Evolutionary conservation across 2,329 filamentous ascomycete species (phyloP).

Genomic region (Aspergillus fischeri): DNA sequence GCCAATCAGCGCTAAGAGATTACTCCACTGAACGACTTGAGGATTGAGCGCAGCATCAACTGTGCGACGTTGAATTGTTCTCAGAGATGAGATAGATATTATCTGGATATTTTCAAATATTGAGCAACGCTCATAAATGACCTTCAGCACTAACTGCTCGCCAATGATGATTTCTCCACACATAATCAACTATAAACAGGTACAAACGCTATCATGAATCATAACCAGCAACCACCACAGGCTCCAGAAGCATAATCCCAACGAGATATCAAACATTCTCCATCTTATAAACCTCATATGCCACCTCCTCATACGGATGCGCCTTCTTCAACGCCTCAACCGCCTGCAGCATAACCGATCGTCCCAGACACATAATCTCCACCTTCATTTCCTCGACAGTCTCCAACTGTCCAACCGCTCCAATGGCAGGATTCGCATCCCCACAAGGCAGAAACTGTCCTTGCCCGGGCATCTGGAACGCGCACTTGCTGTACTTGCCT

Average conservation of each 20-base stretch:
- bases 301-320: conserved; percentile 46
- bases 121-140: background rate
- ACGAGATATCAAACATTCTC: conserved; percentile 34
- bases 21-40: conserved; percentile 19
- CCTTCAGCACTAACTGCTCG: background rate
- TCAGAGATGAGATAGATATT: background rate
- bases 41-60: background rate
- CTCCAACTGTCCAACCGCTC: conserved; percentile 36
- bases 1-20: conserved; percentile 35
- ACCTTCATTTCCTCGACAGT: conserved; percentile 41
- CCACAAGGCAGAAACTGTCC: conserved; percentile 41
- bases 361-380: conserved; percentile 42
- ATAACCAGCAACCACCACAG: background rate
- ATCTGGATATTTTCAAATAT: background rate
- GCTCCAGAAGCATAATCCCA: background rate
- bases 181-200: background rate
- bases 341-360: conserved; percentile 33
- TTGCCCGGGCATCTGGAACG: conserved; percentile 38
- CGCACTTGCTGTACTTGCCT: conserved; percentile 38
- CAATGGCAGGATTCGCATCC: conserved; percentile 40
- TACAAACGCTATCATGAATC: background rate
- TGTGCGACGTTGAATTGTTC: background rate
- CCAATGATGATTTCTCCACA: background rate
- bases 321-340: conserved; percentile 39
- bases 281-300: conserved; percentile 43